Percentiles rank a stretch among this genome's conserved stretches.
phyloP scores from a whole-genome alignment of 1,284 basidiomycete genomes.

The Pseudomicrostroma phylloplanum region DNA sequence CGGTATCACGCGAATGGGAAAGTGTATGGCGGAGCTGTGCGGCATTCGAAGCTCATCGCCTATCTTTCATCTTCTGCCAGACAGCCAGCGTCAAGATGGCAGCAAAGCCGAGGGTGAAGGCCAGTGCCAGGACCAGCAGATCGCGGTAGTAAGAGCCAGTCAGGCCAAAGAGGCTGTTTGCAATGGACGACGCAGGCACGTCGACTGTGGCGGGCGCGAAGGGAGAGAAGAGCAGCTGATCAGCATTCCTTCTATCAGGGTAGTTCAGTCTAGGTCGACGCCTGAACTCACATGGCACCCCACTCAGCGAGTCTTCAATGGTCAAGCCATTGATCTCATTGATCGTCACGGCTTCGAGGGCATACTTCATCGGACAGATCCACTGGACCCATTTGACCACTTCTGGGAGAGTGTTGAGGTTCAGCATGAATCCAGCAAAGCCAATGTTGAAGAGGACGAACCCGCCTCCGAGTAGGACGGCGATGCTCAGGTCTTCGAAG shows the following conservation, averaged over 20 bases:
- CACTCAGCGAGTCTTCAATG: conserved; percentile 23
- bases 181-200: conserved; percentile 20
- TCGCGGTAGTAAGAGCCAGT: conserved; percentile 32
- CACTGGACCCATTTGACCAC: conserved; percentile 37
- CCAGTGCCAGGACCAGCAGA: conserved; percentile 29
- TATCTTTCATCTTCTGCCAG: conserved; percentile 1
- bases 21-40: no score
- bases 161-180: conserved; percentile 31
- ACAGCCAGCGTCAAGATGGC: not conserved
- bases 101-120: conserved; percentile 24
- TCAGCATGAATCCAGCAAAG: conserved; percentile 38
- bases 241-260: no score
- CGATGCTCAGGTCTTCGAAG: conserved; percentile 26
- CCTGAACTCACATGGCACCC: not conserved
- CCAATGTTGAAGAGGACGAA: conserved; percentile 39
- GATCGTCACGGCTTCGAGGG: conserved; percentile 34
- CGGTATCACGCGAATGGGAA: no score
- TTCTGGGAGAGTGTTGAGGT: conserved; percentile 23
- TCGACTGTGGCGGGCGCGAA: conserved; percentile 7
- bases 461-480: conserved; percentile 27
- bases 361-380: conserved; percentile 35
- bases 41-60: not conserved
- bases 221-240: not conserved
- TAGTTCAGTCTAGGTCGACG: not conserved
- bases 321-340: conserved; percentile 29